Evolutionary conservation across 2,329 filamentous ascomycete genomes (phyloP).

Genomic region (Chrysoporthe austroafricana): DNA sequence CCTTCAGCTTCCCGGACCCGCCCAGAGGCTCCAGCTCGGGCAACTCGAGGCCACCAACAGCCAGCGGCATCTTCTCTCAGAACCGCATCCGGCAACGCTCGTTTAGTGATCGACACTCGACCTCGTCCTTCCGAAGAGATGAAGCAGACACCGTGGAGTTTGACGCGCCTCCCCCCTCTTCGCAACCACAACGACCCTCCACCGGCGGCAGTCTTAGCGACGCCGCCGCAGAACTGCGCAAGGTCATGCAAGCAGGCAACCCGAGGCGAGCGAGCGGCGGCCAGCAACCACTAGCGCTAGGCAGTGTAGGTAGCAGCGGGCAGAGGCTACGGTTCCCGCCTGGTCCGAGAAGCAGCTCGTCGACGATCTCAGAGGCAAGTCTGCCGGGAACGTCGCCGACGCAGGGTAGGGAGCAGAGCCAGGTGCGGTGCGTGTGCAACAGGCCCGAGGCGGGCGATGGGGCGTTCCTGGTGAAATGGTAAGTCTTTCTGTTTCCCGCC

Average conservation of each 20-base stretch:
- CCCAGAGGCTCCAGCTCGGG: slow-evolving; percentile 27
- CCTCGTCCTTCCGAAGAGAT: slow-evolving; percentile 7
- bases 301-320: slow-evolving; percentile 37
- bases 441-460: slow-evolving; percentile 47
- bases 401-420: slow-evolving; percentile 43
- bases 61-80: slow-evolving; percentile 28
- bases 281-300: slow-evolving; percentile 22
- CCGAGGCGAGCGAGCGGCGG: slow-evolving; percentile 38
- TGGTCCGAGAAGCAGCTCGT: slow-evolving; percentile 36
- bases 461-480: slow-evolving; percentile 69
- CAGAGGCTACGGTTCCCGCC: slow-evolving; percentile 43
- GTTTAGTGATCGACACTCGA: slow-evolving; percentile 19
- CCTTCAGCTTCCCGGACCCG: slow-evolving; percentile 61
- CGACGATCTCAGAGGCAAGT: slow-evolving; percentile 55
- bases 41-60: slow-evolving; percentile 18
- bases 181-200: slow-evolving; percentile 19
- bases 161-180: slow-evolving; percentile 8
- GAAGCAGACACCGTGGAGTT: slow-evolving; percentile 23
- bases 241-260: slow-evolving; percentile 52
- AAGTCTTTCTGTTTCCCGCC: slow-evolving; percentile 35
- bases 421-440: slow-evolving; percentile 63
- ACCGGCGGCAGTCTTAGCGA: slow-evolving; percentile 46
- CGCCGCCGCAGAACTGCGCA: slow-evolving; percentile 63
- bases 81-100: slow-evolving; percentile 17
- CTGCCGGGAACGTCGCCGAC: slow-evolving; percentile 47